phyloP scores from a whole-genome alignment of 2,329 filamentous ascomycete species.

The Arthrobotrys sphaeroides region DNA sequence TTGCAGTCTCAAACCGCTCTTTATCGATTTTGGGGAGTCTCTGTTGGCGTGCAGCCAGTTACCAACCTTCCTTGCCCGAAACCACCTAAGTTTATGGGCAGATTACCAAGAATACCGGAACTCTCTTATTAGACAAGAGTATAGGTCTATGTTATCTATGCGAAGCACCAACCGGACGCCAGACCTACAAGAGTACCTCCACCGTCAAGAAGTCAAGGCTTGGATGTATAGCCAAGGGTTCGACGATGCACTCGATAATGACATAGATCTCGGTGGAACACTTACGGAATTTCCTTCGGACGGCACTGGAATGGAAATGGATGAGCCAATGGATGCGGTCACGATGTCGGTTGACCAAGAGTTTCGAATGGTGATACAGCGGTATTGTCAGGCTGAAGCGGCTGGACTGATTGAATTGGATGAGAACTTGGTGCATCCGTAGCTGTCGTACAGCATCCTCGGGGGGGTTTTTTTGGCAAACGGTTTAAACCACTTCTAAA shows the following conservation, averaged over 20 bases:
- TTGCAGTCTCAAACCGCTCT: background rate
- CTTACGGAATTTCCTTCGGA: background rate
- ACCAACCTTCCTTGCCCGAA: too few species aligned
- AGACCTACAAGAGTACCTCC: conserved; percentile 1
- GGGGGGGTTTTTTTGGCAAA: too few species aligned
- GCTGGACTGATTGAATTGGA: background rate
- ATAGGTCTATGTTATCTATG: background rate
- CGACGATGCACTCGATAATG: background rate
- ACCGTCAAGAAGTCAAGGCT: background rate
- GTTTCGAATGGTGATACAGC: background rate
- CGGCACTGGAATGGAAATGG: background rate
- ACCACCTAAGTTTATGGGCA: background rate
- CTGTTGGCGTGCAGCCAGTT: too few species aligned
- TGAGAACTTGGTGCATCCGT: too few species aligned
- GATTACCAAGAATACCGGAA: background rate
- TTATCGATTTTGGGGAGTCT: background rate
- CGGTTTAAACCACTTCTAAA: too few species aligned
- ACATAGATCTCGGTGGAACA: background rate
- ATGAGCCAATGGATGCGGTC: too few species aligned
- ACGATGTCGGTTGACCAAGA: background rate
- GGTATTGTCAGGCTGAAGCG: background rate
- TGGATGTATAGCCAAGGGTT: conserved; percentile 17
- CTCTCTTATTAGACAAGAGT: background rate
- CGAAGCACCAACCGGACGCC: background rate
- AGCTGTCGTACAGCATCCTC: too few species aligned